Evolutionary conservation across 805 yeast genomes (phyloP).

Genomic region (Ascoidea rubescens): DNA sequence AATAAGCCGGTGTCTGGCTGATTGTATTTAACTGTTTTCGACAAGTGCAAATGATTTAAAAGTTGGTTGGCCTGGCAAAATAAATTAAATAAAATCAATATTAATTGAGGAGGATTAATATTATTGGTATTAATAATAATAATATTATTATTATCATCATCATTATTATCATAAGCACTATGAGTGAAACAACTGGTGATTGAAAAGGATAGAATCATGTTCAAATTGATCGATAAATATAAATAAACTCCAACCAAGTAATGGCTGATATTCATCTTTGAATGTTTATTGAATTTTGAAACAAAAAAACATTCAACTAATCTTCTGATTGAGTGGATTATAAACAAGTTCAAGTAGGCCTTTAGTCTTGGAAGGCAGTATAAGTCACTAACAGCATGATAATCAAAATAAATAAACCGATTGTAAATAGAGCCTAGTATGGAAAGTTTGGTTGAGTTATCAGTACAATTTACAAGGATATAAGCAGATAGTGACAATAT

Average conservation of each 20-base stretch:
- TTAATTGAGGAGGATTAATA: background rate
- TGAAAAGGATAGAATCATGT: slow-evolving; percentile 4
- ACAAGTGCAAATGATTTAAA: slow-evolving; percentile 33
- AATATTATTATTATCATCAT: background rate
- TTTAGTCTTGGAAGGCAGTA: background rate
- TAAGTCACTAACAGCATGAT: slow-evolving; percentile 7
- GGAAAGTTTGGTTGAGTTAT: slow-evolving; percentile 1
- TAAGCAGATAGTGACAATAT: slow-evolving; percentile 14
- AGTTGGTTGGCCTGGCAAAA: slow-evolving; percentile 31
- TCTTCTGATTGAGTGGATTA: slow-evolving; percentile 44
- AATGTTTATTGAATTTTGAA: slow-evolving; percentile 27
- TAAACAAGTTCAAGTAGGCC: slow-evolving; percentile 14
- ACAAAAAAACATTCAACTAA: slow-evolving; percentile 37
- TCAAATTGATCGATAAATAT: slow-evolving; percentile 34
- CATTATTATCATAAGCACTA: too few species aligned
- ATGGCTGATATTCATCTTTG: slow-evolving; percentile 54
- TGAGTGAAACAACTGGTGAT: too few species aligned
- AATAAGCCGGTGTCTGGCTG: slow-evolving; percentile 40
- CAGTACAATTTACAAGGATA: slow-evolving; percentile 6
- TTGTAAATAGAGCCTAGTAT: too few species aligned
- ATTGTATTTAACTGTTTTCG: slow-evolving; percentile 38
- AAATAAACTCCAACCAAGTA: slow-evolving; percentile 51
- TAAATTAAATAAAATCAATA: slow-evolving; percentile 13
- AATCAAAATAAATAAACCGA: too few species aligned
- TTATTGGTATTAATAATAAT: background rate